A percentile compares a stretch with the other conserved stretches of the same genome.
Evolutionary conservation across 2,329 filamentous ascomycete species (phyloP).

Genomic region (Sclerotiophoma versabilis): DNA sequence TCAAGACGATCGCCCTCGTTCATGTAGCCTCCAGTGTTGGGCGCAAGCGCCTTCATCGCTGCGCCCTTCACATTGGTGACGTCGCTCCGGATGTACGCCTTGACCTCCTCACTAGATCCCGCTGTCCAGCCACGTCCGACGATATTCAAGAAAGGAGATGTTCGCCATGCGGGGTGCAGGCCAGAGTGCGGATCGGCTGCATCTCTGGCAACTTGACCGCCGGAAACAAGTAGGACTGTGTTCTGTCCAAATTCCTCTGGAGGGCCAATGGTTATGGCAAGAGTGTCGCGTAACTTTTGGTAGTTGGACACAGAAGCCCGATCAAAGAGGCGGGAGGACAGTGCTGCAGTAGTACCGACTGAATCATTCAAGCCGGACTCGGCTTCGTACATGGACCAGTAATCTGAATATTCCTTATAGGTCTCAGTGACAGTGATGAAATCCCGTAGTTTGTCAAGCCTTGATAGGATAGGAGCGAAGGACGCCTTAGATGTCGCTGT

Average conservation of each 20-base stretch:
- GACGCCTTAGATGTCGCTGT: neutral
- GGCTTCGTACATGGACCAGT: slow-evolving; percentile 1
- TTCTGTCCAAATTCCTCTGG: neutral
- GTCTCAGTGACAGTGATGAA: neutral
- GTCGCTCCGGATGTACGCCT: neutral
- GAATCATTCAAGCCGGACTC: slow-evolving; percentile 1
- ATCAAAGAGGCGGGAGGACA: neutral
- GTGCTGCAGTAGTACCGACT: neutral
- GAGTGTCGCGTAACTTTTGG: neutral
- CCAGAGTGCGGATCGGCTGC: neutral
- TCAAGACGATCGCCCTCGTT: slow-evolving; percentile 1
- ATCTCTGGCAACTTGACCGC: neutral
- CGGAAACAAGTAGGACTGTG: slow-evolving; percentile 2
- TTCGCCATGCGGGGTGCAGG: neutral
- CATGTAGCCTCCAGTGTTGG: neutral
- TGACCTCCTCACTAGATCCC: neutral
- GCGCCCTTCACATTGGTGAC: neutral
- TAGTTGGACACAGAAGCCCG: neutral
- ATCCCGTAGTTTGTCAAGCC: neutral
- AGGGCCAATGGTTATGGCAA: neutral
- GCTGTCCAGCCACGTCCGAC: neutral
- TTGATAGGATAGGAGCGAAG: neutral
- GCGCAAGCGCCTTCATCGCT: slow-evolving; percentile 1
- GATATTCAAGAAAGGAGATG: neutral
- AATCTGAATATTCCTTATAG: neutral